Conservation (phyloP, 2,329 filamentous ascomycete genomes). For the Tolypocladium pustulatum region DNA sequence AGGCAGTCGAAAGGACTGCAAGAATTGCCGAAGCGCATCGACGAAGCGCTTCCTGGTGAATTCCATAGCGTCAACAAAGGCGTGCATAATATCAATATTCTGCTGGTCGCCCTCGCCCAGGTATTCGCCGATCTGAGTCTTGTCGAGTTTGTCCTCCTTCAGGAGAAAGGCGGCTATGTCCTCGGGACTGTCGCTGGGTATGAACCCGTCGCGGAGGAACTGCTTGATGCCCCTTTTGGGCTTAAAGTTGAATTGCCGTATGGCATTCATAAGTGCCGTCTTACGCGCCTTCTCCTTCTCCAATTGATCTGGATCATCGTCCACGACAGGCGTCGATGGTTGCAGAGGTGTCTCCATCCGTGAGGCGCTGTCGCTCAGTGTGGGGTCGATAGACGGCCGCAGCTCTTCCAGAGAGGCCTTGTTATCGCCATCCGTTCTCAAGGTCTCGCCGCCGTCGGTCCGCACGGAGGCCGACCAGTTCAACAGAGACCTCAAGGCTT, state of each 20-base stretch:
- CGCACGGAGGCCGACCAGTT: conserved; percentile 69
- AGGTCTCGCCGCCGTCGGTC: conserved; percentile 37
- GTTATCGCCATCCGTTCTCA: conserved; percentile 20
- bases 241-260: conserved; percentile 94
- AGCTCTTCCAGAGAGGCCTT: conserved; percentile 35
- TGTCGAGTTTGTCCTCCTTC: conserved; percentile 75
- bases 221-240: conserved; percentile 87
- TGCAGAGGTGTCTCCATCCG: conserved; percentile 46
- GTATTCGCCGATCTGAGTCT: conserved; percentile 86
- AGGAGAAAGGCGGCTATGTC: conserved; percentile 81
- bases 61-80: conserved; percentile 92
- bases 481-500: conserved; percentile 79
- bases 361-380: conserved; percentile 48
- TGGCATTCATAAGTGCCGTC: conserved; percentile 79
- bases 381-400: conserved; percentile 59
- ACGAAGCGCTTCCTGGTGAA: conserved; percentile 88
- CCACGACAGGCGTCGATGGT: conserved; percentile 58
- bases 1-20: conserved; percentile 89
- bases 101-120: conserved; percentile 87
- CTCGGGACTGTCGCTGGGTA: conserved; percentile 63
- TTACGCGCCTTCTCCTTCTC: conserved; percentile 92
- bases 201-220: conserved; percentile 77
- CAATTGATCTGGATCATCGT: conserved; percentile 89
- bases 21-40: conserved; percentile 78
- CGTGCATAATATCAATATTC: conserved; percentile 96